Base-by-base conservation (phyloP, 768 basidiomycete genomes). In the Tylopilus plumbeoviolaceoides region DNA sequence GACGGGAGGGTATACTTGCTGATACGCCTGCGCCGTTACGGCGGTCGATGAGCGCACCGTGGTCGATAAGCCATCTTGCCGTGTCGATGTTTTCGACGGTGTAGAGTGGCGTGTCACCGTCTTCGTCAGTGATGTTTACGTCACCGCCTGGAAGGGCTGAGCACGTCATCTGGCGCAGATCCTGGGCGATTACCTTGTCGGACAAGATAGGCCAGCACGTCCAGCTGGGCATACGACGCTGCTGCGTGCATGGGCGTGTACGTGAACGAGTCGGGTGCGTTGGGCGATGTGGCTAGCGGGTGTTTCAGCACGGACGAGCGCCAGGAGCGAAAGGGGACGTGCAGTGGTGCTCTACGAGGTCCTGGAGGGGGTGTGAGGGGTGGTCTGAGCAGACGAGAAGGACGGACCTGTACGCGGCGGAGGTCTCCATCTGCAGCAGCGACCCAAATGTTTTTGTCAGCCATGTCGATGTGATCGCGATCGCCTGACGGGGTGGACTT, bases 181-280 rank as follows among this genome's bases (percentile, higher is more conserved):
- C 58, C 35, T 3, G 38, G 41, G 3, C 20, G 51, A 35, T 43
- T 48, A 86, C 89, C 89, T 66, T 75, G 76, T 14, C 83, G 80
- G 51, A 93, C 73, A 51, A 97, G 82, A 71, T 91, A 95, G 14
- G 83, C 77, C 31, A 97, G 73, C 39, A 94, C 68, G 44, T 85
- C 71, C 9, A 88, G 66, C 28, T 93, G 93, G 17, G 84, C 90
- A 63, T 95, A 97, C 1, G 93, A 95, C 1, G 94, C 93, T 14
- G 94, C 93, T 17, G 94, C 94, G 70, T 97, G 93, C 88, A 92
- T 90, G 33, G 90, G 89, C 0, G 90, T 92, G 69, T 92, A 92
- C 30, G 89, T 87, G 73, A 78, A 76, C 7, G 67, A 63, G 63
- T 92, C 90, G 6, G 85, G 83, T 15, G 69, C 73, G 60, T 92